A percentile compares a stretch with the other conserved stretches of the same genome.
Evolutionary conservation across 2,329 filamentous ascomycete species (phyloP).

Genomic region (Verticillium nonalfalfae): DNA sequence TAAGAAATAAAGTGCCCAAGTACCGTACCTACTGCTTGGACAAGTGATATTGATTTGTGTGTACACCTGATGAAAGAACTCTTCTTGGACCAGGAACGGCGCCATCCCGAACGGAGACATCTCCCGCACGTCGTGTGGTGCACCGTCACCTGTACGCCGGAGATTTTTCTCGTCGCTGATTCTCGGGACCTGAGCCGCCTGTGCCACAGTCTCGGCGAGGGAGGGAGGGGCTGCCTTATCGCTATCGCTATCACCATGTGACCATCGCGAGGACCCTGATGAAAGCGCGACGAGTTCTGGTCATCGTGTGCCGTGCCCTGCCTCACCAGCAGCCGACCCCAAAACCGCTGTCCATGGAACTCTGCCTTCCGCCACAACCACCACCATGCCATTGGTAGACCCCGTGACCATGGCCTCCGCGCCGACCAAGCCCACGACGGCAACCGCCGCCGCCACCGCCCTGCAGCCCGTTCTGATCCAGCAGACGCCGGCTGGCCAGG

Average conservation of each 20-base stretch:
- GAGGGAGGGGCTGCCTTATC: constrained; percentile 6
- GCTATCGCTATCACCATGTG: constrained; percentile 13
- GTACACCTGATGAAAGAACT: neutral
- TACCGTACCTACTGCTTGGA: neutral
- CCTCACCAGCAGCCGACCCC: neutral
- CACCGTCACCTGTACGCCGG: neutral
- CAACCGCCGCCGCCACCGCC: constrained; percentile 17
- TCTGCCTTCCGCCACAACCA: neutral
- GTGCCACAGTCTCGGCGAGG: too few species aligned
- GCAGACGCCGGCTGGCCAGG: constrained; percentile 28
- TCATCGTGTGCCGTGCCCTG: neutral
- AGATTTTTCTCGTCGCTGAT: neutral
- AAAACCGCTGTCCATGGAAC: neutral
- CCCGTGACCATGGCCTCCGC: constrained; percentile 30
- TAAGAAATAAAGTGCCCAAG: too few species aligned
- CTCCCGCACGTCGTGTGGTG: neutral
- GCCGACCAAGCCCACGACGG: constrained; percentile 17
- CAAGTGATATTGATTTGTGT: too few species aligned
- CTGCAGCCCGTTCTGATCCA: constrained; percentile 31
- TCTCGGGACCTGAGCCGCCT: neutral
- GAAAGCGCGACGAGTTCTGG: neutral
- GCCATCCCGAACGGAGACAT: neutral
- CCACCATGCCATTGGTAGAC: constrained; percentile 25
- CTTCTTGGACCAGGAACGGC: neutral
- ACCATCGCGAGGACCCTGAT: constrained; percentile 5